Percentiles rank a stretch among this genome's conserved stretches.
Conservation (phyloP, 2,329 filamentous ascomycete species). For the Trichoderma endophyticum region DNA sequence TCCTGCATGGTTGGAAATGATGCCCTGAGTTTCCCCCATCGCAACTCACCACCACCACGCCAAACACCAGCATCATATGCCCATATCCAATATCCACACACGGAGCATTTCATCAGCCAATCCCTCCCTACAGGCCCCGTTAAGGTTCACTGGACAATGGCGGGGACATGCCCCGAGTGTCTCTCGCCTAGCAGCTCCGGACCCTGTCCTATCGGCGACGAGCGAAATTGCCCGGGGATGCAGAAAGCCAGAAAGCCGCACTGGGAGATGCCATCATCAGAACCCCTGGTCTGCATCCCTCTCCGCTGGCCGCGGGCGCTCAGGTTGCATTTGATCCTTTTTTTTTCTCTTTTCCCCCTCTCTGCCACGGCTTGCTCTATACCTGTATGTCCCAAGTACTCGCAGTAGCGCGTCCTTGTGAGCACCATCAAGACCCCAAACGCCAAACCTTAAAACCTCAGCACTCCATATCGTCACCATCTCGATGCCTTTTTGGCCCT, state of each 20-base stretch:
- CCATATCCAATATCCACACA: not conserved
- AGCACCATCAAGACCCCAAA: not conserved
- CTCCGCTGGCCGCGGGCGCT: not conserved
- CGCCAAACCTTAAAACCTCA: not conserved
- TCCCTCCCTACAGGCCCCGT: not conserved
- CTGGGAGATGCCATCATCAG: not conserved
- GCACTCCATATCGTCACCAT: not conserved
- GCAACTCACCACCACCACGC: not conserved
- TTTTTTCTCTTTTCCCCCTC: not conserved
- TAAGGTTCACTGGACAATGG: not conserved
- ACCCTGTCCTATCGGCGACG: slow-evolving; percentile 11
- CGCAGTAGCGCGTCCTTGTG: not conserved
- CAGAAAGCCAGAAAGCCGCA: not conserved
- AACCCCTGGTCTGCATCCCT: slow-evolving; percentile 3
- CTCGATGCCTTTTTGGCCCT: not conserved
- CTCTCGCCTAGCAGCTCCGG: not conserved
- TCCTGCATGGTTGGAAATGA: not conserved
- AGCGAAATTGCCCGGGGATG: slow-evolving; percentile 12
- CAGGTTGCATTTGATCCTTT: not conserved
- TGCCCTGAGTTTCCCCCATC: not conserved
- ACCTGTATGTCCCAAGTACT: not conserved
- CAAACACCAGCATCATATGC: not conserved
- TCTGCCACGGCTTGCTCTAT: not conserved
- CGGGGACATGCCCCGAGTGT: not conserved
- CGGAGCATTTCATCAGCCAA: not conserved